Conservation (phyloP, 1,139 yeast species). For the Spencermartinsiella ligniputridi region DNA sequence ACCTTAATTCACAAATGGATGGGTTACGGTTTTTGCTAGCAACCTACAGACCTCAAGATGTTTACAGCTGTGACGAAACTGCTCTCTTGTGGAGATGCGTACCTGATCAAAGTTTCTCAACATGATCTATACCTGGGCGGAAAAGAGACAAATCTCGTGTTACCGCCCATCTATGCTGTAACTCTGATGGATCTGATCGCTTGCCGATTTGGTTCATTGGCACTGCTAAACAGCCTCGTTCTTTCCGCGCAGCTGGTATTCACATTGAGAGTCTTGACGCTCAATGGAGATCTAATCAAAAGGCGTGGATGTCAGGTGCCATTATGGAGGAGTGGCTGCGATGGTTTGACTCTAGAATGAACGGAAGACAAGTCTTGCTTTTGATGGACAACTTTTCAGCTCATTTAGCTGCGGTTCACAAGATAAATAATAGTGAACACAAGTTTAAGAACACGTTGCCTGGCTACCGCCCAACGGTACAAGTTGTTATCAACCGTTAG, state of each 20-base stretch:
- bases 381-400: conserved; percentile 9
- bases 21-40: background rate
- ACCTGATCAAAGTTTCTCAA: background rate
- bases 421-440: background rate
- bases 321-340: conserved; percentile 12
- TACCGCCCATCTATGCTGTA: conserved; percentile 8
- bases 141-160: background rate
- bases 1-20: background rate
- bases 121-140: background rate
- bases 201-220: conserved; percentile 11
- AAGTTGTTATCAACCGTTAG: conserved; percentile 10
- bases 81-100: background rate
- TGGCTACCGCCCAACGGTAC: background rate
- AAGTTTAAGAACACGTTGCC: background rate
- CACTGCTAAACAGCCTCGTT: conserved; percentile 6
- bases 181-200: conserved; percentile 10
- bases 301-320: conserved; percentile 8
- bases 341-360: conserved; percentile 7
- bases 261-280: conserved; percentile 9
- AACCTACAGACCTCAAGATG: background rate
- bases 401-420: conserved; percentile 6
- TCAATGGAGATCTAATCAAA: conserved; percentile 9
- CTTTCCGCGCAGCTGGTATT: conserved; percentile 5
- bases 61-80: background rate
- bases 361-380: conserved; percentile 5